Percentiles rank a stretch among this genome's conserved stretches.
Conservation (phyloP, 176 grass and related monocot species). For the Phyllostachys edulis region DNA sequence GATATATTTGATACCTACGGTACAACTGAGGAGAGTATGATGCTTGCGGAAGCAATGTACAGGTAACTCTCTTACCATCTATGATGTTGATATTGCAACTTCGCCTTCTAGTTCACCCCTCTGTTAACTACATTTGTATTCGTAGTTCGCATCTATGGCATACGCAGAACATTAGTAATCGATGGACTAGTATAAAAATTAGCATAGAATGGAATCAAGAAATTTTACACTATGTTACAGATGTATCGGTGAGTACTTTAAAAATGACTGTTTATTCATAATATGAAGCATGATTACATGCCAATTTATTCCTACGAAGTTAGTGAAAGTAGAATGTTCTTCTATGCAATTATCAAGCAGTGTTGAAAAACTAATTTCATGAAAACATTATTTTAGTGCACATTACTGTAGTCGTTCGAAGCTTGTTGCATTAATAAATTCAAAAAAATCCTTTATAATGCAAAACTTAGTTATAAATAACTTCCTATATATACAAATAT, state of each 20-base stretch:
- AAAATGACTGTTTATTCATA: too few relatives aligned
- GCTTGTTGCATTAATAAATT: too few relatives aligned
- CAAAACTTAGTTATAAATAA: too few relatives aligned
- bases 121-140: neutral
- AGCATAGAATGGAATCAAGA: neutral
- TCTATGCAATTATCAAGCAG: neutral
- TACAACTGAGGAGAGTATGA: slow-evolving; percentile 22
- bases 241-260: too few relatives aligned
- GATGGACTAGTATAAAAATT: neutral
- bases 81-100: neutral
- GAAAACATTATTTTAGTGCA: neutral
- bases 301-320: neutral
- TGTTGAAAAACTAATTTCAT: neutral
- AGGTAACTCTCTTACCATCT: slow-evolving; percentile 4
- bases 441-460: too few relatives aligned
- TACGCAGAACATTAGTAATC: neutral
- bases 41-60: slow-evolving; percentile 26
- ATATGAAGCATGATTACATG: neutral
- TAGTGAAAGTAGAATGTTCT: neutral
- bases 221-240: neutral
- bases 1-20: slow-evolving; percentile 35
- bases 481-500: too few relatives aligned
- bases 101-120: neutral
- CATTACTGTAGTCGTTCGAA: neutral
- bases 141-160: neutral